Conservation (phyloP, 495 filamentous ascomycete genomes). For the Aspergillus panamensis region DNA sequence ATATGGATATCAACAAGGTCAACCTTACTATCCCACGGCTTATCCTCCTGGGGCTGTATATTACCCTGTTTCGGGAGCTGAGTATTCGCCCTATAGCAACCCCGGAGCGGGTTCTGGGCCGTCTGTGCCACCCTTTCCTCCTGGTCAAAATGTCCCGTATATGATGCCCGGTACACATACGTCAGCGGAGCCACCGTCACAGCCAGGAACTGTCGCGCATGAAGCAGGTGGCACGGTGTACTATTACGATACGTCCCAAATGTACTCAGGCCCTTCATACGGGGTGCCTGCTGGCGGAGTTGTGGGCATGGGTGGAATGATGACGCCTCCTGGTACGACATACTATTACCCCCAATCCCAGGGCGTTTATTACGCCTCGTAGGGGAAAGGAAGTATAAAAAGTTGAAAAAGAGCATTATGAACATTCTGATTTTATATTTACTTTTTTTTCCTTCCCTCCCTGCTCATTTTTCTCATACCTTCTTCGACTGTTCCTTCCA, state of each 20-base stretch:
- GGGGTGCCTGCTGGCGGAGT: constrained; percentile 51
- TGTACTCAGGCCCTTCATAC: constrained; percentile 50
- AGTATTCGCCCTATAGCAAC: constrained; percentile 38
- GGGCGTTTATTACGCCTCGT: constrained; percentile 61
- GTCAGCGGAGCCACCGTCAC: constrained; percentile 45
- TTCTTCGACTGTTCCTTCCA: constrained; percentile 13
- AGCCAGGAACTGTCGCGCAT: constrained; percentile 75
- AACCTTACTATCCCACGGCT: constrained; percentile 58
- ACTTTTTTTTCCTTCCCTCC: constrained; percentile 7
- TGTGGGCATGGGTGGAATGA: constrained; percentile 76
- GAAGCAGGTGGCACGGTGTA: constrained; percentile 94
- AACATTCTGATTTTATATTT: constrained; percentile 13
- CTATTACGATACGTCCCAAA: constrained; percentile 78
- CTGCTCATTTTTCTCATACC: constrained; percentile 1
- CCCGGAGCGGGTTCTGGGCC: constrained; percentile 48
- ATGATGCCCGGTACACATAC: constrained; percentile 41
- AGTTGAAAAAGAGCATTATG: not conserved
- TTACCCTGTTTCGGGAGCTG: constrained; percentile 45
- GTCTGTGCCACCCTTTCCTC: constrained; percentile 53
- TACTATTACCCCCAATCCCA: constrained; percentile 70
- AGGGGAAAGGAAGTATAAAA: constrained; percentile 35
- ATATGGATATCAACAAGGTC: constrained; percentile 55
- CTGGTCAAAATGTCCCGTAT: constrained; percentile 44
- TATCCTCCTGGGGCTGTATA: constrained; percentile 54
- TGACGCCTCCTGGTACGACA: constrained; percentile 63